phyloP scores from a whole-genome alignment of 2,329 filamentous ascomycete genomes.

The Colletotrichum musicola region DNA sequence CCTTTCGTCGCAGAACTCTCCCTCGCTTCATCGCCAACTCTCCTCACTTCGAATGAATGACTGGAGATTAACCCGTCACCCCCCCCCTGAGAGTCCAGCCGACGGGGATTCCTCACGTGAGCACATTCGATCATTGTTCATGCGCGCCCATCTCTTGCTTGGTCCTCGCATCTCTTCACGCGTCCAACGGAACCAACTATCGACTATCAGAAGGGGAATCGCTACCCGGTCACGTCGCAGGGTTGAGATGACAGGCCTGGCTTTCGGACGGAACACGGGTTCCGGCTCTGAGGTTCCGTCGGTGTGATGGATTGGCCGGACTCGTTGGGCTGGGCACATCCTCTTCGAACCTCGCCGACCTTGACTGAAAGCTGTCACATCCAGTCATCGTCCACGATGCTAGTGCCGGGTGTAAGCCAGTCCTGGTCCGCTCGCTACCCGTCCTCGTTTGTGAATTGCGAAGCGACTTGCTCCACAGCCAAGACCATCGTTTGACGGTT shows the following conservation, averaged over 20 bases:
- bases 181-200: not conserved
- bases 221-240: constrained; percentile 7
- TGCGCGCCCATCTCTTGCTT: constrained; percentile 3
- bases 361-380: constrained; percentile 11
- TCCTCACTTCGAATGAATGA: not conserved
- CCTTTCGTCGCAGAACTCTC: constrained; percentile 24
- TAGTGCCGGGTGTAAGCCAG: constrained; percentile 9
- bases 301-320: constrained; percentile 20
- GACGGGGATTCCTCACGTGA: constrained; percentile 1
- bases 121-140: constrained; percentile 1
- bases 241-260: constrained; percentile 32
- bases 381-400: not conserved
- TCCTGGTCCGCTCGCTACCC: not conserved
- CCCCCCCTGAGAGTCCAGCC: no score
- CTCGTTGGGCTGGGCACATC: not conserved
- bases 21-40: constrained; percentile 22
- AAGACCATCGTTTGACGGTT: not conserved
- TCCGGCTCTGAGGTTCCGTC: constrained; percentile 18
- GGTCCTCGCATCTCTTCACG: not conserved
- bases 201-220: not conserved
- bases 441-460: constrained; percentile 9
- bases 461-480: not conserved
- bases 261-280: constrained; percentile 18
- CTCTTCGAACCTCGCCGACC: not conserved
- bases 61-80: no score